Base-by-base conservation (phyloP, 1,139 yeast species). In the Yamadazyma trypodendri region DNA sequence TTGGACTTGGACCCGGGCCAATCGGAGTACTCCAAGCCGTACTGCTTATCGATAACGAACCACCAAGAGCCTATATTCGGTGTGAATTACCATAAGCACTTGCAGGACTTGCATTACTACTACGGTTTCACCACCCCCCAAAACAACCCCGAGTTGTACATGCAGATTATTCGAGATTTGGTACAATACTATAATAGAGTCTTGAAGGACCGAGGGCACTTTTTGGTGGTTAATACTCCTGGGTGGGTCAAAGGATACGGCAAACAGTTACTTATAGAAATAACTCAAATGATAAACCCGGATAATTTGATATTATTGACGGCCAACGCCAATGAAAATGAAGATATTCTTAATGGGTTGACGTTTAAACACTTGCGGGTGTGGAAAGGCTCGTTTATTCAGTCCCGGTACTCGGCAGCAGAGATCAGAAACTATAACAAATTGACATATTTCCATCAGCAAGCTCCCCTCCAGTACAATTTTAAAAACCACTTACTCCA, bases 221-320 rank as follows among this genome's bases (percentile, higher is more conserved):
- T 75, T 8, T 61, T 89, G 10, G 58, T 92, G 1, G 71, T 90
- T 3, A 90, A 90, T 50, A 79, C 94, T 0, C 95, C 97, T 0
- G 97, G 97, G 0, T 90, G 97, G 97, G 76, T 89, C 18, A 86
- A 85, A 58, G 97, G 97, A 0, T 80, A 79, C 43, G 98, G 97
- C 0, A 69, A 82, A 25, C 83, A 81, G 39, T 60, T 90, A 8
- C 64, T 87, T 15, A 63, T 61, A 12, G 64, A 72, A 12, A 62
- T 88, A 2, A 64, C 83, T 2, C 45, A 53, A 1, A 45, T 60
- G 8, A 57, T 77, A 1, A 58, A 65, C n/a, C 87, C 94, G 0
- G 72, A 82, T 0, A 68, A 75, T 44, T 57, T 85, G 21, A 56
- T 84, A 3, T 34, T 63, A 10, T 49, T 68, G 28, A 49, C 68